Percentiles rank a stretch among this genome's conserved stretches.
Conservation (phyloP, 257 asterid species). For the Jaltomata sinuosa region DNA sequence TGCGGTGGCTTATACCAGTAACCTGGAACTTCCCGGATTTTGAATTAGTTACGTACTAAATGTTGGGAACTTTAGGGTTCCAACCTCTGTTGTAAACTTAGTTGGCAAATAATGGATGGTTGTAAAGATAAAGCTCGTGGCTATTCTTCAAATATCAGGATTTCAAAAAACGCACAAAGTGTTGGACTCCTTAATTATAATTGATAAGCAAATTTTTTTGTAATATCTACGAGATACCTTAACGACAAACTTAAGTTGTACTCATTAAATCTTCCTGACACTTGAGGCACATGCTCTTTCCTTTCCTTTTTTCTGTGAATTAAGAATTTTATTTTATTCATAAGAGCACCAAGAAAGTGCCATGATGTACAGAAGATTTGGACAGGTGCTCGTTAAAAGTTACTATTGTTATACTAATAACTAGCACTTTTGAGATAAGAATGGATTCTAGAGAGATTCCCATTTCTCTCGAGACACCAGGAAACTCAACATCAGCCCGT, state of each 20-base stretch:
- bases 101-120: background rate
- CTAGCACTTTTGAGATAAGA: too few relatives aligned
- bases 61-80: background rate
- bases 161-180: background rate
- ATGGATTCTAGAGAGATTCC: too few relatives aligned
- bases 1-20: background rate
- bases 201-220: background rate
- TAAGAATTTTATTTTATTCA: background rate
- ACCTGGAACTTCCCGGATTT: background rate
- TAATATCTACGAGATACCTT: background rate
- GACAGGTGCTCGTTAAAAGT: too few relatives aligned
- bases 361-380: background rate
- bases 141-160: background rate
- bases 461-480: too few relatives aligned
- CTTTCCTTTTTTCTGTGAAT: background rate
- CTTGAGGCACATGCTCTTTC: background rate
- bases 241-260: background rate
- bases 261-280: background rate
- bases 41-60: background rate
- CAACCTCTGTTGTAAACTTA: background rate
- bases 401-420: too few relatives aligned
- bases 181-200: background rate
- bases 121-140: background rate
- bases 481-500: too few relatives aligned
- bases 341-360: background rate